A percentile compares a stretch with the other conserved stretches of the same genome.
These are phyloP conservation scores for Sextonia rubra DNA, from an alignment of 164 flowering plant genomes.

Conservation along the genomic window DNA sequence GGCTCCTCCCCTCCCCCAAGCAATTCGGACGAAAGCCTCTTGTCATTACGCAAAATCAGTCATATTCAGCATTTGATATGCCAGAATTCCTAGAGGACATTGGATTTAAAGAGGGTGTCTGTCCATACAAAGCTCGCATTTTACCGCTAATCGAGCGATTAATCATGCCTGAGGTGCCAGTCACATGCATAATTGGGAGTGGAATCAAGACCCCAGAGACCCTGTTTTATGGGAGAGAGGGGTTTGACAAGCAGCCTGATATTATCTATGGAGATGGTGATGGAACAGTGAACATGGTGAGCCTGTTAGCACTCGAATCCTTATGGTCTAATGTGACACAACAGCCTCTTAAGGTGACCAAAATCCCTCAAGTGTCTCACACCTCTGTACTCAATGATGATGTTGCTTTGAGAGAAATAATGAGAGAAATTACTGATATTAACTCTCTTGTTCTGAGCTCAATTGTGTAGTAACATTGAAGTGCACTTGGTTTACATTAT, in stretches of 20 bases:
- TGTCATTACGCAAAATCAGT: conserved; percentile 38
- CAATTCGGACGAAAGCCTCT: conserved; percentile 33
- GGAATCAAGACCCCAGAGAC: conserved; percentile 64
- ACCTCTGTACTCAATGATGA: conserved; percentile 45
- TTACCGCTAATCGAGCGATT: conserved; percentile 42
- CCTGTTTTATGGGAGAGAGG: conserved; percentile 51
- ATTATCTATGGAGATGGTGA: conserved; percentile 92
- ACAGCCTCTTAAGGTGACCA: conserved; percentile 39
- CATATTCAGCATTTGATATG: conserved; percentile 48
- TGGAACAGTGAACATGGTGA: conserved; percentile 82
- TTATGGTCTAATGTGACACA: conserved; percentile 38
- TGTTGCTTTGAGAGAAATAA: conserved; percentile 40
- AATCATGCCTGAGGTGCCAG: conserved; percentile 41
- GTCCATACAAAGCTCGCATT: conserved; percentile 50
- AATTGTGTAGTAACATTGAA: not conserved
- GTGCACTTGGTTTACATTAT: too few species aligned
- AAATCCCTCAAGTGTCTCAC: conserved; percentile 49
- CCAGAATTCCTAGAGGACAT: conserved; percentile 58
- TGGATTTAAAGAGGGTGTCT: conserved; percentile 55
- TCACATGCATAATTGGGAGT: conserved; percentile 72
- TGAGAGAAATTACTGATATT: conserved; percentile 35
- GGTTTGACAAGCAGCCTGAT: conserved; percentile 66
- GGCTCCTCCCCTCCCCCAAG: conserved; percentile 75
- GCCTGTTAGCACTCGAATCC: conserved; percentile 54
- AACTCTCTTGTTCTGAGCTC: conserved; percentile 25